phyloP scores from a whole-genome alignment of 139 green algal species.

The Medakamo hakoo region DNA sequence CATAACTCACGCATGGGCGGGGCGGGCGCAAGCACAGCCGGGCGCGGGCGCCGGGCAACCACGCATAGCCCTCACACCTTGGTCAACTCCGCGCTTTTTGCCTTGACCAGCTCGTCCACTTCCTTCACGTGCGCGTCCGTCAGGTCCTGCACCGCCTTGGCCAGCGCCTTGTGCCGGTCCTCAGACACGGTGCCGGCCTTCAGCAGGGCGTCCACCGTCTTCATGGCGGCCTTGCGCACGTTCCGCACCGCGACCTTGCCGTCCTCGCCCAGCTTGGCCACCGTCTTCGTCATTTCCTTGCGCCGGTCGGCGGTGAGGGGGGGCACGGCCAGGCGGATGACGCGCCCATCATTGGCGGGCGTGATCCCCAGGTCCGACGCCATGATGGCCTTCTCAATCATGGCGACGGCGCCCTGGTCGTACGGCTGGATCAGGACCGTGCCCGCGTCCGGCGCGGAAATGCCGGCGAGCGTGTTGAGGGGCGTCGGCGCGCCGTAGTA shows the following conservation, averaged over 20 bases:
- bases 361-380: conserved; percentile 76
- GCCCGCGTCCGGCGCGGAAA: conserved; percentile 66
- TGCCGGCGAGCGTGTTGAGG: conserved; percentile 65
- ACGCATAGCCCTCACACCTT: conserved; percentile 41
- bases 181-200: conserved; percentile 43
- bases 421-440: conserved; percentile 62
- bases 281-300: conserved; percentile 75
- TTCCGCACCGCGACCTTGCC: conserved; percentile 80
- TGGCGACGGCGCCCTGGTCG: conserved; percentile 60
- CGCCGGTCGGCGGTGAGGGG: conserved; percentile 81
- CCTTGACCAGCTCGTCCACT: conserved; percentile 62
- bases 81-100: conserved; percentile 75
- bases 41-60: too few relatives aligned
- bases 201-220: conserved; percentile 49
- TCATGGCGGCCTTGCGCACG: conserved; percentile 78
- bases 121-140: conserved; percentile 76
- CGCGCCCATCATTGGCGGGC: conserved; percentile 85
- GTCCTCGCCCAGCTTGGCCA: conserved; percentile 81
- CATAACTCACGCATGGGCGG: too few relatives aligned
- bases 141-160: conserved; percentile 56
- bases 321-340: conserved; percentile 82
- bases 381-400: conserved; percentile 61
- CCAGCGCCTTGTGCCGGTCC: conserved; percentile 63
- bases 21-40: too few relatives aligned
- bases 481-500: conserved; percentile 74